Evolutionary conservation across 768 basidiomycete species (phyloP).

Genomic region (Boletellus sp.): DNA sequence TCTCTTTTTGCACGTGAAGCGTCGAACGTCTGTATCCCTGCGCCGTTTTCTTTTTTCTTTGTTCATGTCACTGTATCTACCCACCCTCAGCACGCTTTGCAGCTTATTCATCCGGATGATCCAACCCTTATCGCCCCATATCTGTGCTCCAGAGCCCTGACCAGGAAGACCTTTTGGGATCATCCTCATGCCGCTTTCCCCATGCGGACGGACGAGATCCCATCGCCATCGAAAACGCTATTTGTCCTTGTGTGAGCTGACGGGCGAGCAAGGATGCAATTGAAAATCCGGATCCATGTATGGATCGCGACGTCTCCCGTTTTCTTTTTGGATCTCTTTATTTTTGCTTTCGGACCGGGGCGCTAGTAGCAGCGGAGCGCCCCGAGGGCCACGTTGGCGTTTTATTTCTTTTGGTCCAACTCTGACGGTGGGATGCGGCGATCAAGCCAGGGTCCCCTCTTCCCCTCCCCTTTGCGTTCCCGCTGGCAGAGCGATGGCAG

Average conservation of each 20-base stretch:
- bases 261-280: not conserved
- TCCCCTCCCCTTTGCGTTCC: not conserved
- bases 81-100: slow-evolving; percentile 10
- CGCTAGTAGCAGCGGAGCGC: not conserved
- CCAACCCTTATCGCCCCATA: slow-evolving; percentile 7
- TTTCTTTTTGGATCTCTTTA: no score
- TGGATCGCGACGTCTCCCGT: not conserved
- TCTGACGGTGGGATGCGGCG: no score
- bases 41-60: slow-evolving; percentile 3
- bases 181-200: not conserved
- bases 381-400: not conserved
- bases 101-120: slow-evolving; percentile 13
- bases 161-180: slow-evolving; percentile 1
- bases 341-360: no score
- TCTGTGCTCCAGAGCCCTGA: slow-evolving; percentile 6
- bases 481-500: not conserved
- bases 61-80: slow-evolving; percentile 25
- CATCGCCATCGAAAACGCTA: not conserved
- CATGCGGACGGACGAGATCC: slow-evolving; percentile 4
- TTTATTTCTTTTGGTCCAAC: not conserved
- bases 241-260: slow-evolving; percentile 4
- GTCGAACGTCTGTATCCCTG: slow-evolving; percentile 21
- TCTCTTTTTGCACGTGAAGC: slow-evolving; percentile 15
- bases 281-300: not conserved
- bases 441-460: not conserved